Percentiles rank a stretch among this genome's conserved stretches.
Conservation (phyloP, 2,329 filamentous ascomycete species). For the Fusarium xylarioides region DNA sequence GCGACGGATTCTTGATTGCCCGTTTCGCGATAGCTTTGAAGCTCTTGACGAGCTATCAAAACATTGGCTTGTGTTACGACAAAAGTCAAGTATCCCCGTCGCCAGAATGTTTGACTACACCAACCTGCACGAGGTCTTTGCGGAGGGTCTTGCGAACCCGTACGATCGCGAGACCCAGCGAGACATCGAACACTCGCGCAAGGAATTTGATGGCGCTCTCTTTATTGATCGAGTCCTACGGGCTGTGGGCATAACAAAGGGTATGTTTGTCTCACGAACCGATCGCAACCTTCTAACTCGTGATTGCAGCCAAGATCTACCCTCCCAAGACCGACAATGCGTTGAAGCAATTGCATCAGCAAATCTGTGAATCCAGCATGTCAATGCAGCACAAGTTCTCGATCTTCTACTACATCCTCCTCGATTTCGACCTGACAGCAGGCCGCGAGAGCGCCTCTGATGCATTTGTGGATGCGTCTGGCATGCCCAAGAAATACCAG, state of each 20-base stretch:
- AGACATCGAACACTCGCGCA: constrained; percentile 73
- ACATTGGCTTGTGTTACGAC: background rate
- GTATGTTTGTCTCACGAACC: constrained; percentile 53
- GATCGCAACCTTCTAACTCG: background rate
- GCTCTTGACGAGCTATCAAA: constrained; percentile 6
- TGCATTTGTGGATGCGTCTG: constrained; percentile 67
- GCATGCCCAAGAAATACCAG: constrained; percentile 79
- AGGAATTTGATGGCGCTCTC: constrained; percentile 72
- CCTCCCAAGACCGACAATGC: constrained; percentile 76
- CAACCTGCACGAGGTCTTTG: constrained; percentile 75
- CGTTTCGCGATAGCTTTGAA: constrained; percentile 40
- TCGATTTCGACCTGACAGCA: constrained; percentile 71
- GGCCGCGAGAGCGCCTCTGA: constrained; percentile 61
- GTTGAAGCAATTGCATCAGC: constrained; percentile 74
- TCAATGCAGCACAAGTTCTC: constrained; percentile 82
- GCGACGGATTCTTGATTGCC: constrained; percentile 19
- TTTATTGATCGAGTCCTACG: constrained; percentile 84
- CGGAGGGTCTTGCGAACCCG: constrained; percentile 64
- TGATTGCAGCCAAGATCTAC: constrained; percentile 68
- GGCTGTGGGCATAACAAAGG: constrained; percentile 73
- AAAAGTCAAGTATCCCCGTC: background rate
- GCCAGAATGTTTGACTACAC: constrained; percentile 68
- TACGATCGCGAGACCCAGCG: constrained; percentile 70
- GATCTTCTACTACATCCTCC: constrained; percentile 83
- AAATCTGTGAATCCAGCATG: constrained; percentile 71